Base-by-base conservation (phyloP, 2,329 filamentous ascomycete species). In the Tetracladium maxilliforme region DNA sequence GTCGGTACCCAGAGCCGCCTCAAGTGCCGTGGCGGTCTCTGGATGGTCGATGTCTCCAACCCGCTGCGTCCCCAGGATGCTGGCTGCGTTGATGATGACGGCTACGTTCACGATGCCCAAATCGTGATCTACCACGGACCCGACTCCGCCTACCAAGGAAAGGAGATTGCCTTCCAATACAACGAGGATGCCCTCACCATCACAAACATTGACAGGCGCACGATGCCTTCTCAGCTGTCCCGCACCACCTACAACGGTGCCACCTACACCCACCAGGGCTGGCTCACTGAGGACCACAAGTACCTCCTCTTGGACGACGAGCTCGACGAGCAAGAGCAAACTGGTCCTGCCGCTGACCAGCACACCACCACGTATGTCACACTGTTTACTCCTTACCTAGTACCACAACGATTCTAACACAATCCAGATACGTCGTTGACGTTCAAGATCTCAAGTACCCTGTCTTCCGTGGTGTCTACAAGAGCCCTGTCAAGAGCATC, bases 221-320 rank as follows among this genome's bases (percentile, higher is more conserved):
- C 44, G 14, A 37, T 38, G 10, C 28, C 42, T 9, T 47, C 39
- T 12, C 43, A 61, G 24, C 47, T 64, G 29, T 61, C 58, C 19
- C 48, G 47, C 22, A 62, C 58, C 5, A 54, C 53, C 2, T 64
- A 64, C 39, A 48, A 53, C 10, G 60, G 61, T 21, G 57, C 56
- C 10, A 38, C 52, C 6, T 64, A 64, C 43, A 60, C 57, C 2
- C 60, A 65, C 36, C 61, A 65, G 38, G 61, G 61, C 21, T 51
- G 48, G 36, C 40, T 60, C 34, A 35, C 18, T 1, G 39, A 43
- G 24, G 44, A 44, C 38, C 45, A 49, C 35, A 35, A 53, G 22
- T 63, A 51, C 37, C 51, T 67, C 5, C 47, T 65, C 10, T 38
- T 64, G 5, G 62, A 67, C 33, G 62, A 68, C 33, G 63, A 68